Evolutionary conservation across 306 rosid genomes (phyloP).

Genomic region (Ormosia semicastrata): DNA sequence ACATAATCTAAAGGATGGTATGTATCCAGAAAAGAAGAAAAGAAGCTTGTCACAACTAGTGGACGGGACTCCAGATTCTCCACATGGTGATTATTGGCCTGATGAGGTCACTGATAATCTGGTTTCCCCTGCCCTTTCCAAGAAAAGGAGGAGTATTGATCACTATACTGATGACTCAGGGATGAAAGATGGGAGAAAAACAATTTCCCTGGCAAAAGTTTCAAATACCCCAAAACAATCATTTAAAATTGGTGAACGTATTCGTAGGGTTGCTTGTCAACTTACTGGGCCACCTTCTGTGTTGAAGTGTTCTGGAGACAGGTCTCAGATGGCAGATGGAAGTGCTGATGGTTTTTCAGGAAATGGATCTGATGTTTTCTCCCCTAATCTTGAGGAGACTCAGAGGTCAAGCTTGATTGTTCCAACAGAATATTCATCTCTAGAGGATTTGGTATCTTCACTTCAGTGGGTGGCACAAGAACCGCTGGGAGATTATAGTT

Average conservation of each 20-base stretch:
- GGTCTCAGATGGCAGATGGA: slow-evolving; percentile 55
- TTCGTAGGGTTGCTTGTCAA: slow-evolving; percentile 93
- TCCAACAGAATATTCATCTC: slow-evolving; percentile 61
- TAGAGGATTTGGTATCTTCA: slow-evolving; percentile 64
- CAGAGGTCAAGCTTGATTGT: slow-evolving; percentile 35
- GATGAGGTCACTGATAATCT: slow-evolving; percentile 36
- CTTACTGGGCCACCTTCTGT: slow-evolving; percentile 63
- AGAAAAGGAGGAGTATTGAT: slow-evolving; percentile 58
- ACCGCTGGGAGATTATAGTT: slow-evolving; percentile 53
- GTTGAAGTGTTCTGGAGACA: slow-evolving; percentile 53
- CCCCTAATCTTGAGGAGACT: slow-evolving; percentile 50
- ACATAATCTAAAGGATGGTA: slow-evolving; percentile 60
- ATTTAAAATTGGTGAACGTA: slow-evolving; percentile 87
- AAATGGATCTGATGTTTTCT: slow-evolving; percentile 42
- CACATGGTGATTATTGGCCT: slow-evolving; percentile 47
- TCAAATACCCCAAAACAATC: slow-evolving; percentile 58
- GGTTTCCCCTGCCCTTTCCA: slow-evolving; percentile 43
- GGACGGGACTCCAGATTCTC: slow-evolving; percentile 49
- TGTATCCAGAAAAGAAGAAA: slow-evolving; percentile 57
- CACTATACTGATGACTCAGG: slow-evolving; percentile 46
- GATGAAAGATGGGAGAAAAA: slow-evolving; percentile 59
- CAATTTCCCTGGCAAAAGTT: slow-evolving; percentile 56
- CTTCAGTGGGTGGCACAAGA: slow-evolving; percentile 68
- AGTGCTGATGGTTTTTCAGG: slow-evolving; percentile 34
- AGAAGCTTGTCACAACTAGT: slow-evolving; percentile 71